Base-by-base conservation (phyloP, 805 yeast species). In the Candida patagonica region DNA sequence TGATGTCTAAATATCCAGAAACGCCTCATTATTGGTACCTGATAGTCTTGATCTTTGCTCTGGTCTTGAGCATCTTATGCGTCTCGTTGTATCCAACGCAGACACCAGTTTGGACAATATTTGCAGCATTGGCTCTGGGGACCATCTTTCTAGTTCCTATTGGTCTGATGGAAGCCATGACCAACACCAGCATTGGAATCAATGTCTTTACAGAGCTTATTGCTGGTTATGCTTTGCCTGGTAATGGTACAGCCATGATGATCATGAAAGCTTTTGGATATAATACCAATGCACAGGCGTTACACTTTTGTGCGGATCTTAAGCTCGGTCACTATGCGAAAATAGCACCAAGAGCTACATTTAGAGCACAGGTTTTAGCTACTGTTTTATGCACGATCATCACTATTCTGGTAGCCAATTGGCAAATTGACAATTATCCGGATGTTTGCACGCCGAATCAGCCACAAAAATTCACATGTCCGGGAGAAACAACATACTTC, bases 151-250 rank as follows among this genome's bases (percentile, higher is more conserved):
- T 80, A 45, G 59, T 79, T 26, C 87, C 87, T n/a, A 64, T 77
- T 20, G 75, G 80, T 4, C 62, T 80, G 9, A 66, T 80, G 40
- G 70, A 71, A 17, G 75, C 84, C 2, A 70, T 73, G 23, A 76
- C 86, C 0, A 78, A 78, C 57, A 68, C 61, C 36, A 52, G 67
- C 1, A 66, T 78, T 45, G 78, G 78, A n/a, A 60, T 78, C 46
- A 75, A 74, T 51, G 82, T 78, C 2, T 58, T 79, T 32, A 72
- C 76, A 4, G 85, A 79, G 51, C 62, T 80, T 40, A 67, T 80
- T 40, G 73, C 74, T 30, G 86, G 86, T 1, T 78, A 76, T 51
- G 70, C 78, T 37, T 62, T 76, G 13, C 83, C 83, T 3, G 82
- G 77, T 2, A 64, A 66, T 62, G 71, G 81, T 4, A 59, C 74